Percentiles rank a stretch among this genome's conserved stretches.
These are phyloP conservation scores for Chalciporus chontae DNA, from an alignment of 768 basidiomycete species.

Conservation along the genomic window DNA sequence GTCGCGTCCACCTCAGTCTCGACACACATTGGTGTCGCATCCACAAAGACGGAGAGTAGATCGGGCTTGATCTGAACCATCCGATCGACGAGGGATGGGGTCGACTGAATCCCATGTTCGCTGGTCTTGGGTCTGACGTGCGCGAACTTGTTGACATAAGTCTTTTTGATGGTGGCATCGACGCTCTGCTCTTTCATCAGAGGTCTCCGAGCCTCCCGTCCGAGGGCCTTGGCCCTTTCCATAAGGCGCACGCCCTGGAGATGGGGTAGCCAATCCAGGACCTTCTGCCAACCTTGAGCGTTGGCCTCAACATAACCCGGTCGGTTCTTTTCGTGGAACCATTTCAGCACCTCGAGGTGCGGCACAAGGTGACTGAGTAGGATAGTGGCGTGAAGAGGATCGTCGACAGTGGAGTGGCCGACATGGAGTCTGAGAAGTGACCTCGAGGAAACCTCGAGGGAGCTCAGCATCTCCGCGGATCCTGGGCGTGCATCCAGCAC, in stretches of 20 bases:
- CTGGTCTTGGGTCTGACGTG: slow-evolving; percentile 37
- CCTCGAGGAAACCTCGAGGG: slow-evolving; percentile 52
- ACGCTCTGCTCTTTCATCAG: slow-evolving; percentile 40
- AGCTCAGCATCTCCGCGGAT: slow-evolving; percentile 41
- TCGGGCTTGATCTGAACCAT: slow-evolving; percentile 40
- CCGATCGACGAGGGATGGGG: slow-evolving; percentile 34
- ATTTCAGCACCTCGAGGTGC: slow-evolving; percentile 62
- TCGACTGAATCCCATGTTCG: slow-evolving; percentile 37
- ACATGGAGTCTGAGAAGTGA: slow-evolving; percentile 70
- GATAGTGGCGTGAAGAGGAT: slow-evolving; percentile 67
- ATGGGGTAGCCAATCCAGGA: slow-evolving; percentile 67
- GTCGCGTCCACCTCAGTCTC: slow-evolving; percentile 47
- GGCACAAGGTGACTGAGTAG: slow-evolving; percentile 78
- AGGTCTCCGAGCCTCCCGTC: slow-evolving; percentile 16
- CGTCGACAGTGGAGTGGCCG: slow-evolving; percentile 69
- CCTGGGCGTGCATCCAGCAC: slow-evolving; percentile 58
- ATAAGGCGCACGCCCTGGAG: slow-evolving; percentile 61
- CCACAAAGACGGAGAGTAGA: slow-evolving; percentile 41
- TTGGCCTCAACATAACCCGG: slow-evolving; percentile 65
- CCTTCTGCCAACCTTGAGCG: slow-evolving; percentile 65
- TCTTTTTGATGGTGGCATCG: slow-evolving; percentile 47
- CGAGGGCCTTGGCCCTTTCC: slow-evolving; percentile 48
- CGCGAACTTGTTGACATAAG: slow-evolving; percentile 38
- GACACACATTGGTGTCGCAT: slow-evolving; percentile 47
- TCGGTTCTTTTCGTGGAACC: slow-evolving; percentile 78